Percentiles rank a stretch among this genome's conserved stretches.
Evolutionary conservation across 2,329 filamentous ascomycete species (phyloP).

Genomic region (Drechslera avenae): DNA sequence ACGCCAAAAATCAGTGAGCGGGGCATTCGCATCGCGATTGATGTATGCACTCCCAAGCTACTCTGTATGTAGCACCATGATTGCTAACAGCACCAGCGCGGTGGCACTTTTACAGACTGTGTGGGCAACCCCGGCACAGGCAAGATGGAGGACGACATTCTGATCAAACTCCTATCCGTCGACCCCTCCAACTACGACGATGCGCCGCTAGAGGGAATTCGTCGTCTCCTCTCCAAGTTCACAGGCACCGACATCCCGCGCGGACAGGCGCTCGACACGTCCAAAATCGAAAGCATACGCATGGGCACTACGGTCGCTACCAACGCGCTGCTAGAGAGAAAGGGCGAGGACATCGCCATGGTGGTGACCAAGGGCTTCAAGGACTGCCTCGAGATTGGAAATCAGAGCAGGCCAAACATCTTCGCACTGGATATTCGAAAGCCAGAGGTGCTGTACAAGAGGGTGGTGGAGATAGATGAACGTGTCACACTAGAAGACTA

Average conservation of each 20-base stretch:
- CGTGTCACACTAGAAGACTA: conserved; percentile 91
- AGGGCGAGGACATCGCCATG: conserved; percentile 86
- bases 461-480: conserved; percentile 88
- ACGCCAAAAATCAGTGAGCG: conserved; percentile 45
- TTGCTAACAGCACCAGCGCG: conserved; percentile 59
- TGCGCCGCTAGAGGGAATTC: conserved; percentile 88
- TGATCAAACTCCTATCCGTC: conserved; percentile 88
- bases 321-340: conserved; percentile 86
- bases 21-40: conserved; percentile 76
- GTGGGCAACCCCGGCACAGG: conserved; percentile 78
- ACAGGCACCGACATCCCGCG: conserved; percentile 76
- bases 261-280: conserved; percentile 79
- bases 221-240: conserved; percentile 81
- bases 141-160: conserved; percentile 71
- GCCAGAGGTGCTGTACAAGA: conserved; percentile 84
- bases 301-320: conserved; percentile 97
- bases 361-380: conserved; percentile 87
- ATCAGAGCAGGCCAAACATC: conserved; percentile 86
- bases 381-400: conserved; percentile 86
- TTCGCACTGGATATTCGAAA: conserved; percentile 88
- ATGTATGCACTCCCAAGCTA: conserved; percentile 35
- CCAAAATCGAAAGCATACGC: conserved; percentile 83
- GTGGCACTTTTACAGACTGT: conserved; percentile 92
- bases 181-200: conserved; percentile 90
- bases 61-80: not conserved